Evolutionary conservation across 2,329 filamentous ascomycete genomes (phyloP), one percentile per base, ranked within the genome.

Genomic region (Pyricularia pennisetigena): DNA sequence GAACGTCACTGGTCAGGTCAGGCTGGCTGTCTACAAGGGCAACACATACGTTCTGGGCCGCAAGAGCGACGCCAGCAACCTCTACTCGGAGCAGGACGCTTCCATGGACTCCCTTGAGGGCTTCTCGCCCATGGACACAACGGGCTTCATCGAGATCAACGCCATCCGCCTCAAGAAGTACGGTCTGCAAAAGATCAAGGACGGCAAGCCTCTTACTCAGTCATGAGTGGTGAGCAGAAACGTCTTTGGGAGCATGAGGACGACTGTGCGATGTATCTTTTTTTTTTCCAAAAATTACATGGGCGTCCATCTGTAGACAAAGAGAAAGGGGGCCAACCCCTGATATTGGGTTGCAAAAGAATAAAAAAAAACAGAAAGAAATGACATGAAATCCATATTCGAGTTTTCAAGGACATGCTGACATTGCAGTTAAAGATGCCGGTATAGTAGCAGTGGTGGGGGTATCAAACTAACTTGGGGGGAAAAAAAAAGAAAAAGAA

Each of bases 91-190:
- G 74, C 75, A 81, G 64, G 78, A 85, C 69, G 78, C 80, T 0
- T 80, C 76, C 68, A 86, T 86, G 83, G 83, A 84, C 74, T 77
- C 78, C 16, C 80, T 84, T 7, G 78, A 80, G 32, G 77, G 76
- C 59, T 82, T 82, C 75, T 73, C 70, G 67, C 79, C 79, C 64
- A 72, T 74, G 68, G 80, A 82, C 66, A 81, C 81, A 49, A 71
- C 75, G 14, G 83, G 83, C 29, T 88, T 89, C 75, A 88, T 94
- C 75, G 84, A 83, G 67, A 88, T 93, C 73, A 83, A 94, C 74
- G 86, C 86, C 71, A 90, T 90, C 71, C 82, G 86, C 63, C 79
- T 90, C 66, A 81, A 87, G 79, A 89, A 85, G 78, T 84, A 81
- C 69, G 81, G 82, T 65, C 72, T 74, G 2, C 74, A 75, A 68